A percentile compares a stretch with the other conserved stretches of the same genome.
Evolutionary conservation across 257 asterid species (phyloP).

Genomic region (Solanum appendiculatum): DNA sequence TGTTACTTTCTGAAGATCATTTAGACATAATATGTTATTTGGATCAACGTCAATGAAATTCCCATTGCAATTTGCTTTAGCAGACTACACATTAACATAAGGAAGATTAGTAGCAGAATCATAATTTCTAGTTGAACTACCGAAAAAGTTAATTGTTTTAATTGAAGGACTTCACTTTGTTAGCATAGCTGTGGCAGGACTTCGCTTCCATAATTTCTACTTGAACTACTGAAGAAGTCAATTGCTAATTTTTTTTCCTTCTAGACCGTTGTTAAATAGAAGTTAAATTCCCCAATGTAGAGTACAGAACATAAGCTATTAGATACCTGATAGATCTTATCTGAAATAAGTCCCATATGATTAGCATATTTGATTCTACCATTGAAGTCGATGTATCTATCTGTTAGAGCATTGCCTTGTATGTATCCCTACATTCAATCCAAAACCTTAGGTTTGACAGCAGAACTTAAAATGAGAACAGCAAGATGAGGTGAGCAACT

Average conservation of each 20-base stretch:
- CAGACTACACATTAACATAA: conserved; percentile 1
- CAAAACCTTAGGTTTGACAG: background rate
- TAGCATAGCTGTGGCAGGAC: background rate
- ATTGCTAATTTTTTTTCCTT: background rate
- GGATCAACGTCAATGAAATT: background rate
- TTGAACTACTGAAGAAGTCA: background rate
- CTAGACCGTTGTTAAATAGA: background rate
- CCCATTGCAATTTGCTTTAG: conserved; percentile 8
- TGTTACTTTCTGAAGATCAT: conserved; percentile 1
- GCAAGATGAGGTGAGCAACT: background rate
- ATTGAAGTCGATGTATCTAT: background rate
- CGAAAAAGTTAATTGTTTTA: background rate
- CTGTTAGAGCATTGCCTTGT: background rate
- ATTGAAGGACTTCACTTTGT: background rate
- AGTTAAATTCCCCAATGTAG: background rate
- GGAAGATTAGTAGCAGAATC: background rate
- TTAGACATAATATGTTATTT: background rate
- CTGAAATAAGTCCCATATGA: conserved; percentile 3
- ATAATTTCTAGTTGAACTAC: background rate
- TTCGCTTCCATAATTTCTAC: background rate
- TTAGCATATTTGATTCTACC: conserved; percentile 3
- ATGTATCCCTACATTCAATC: conserved; percentile 2
- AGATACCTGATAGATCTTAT: conserved; percentile 7
- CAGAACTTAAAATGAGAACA: background rate
- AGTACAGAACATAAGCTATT: background rate